These are phyloP conservation scores for Selaginella tamariscina DNA, from an alignment of 75 land plant genomes.

Conservation along the genomic window DNA sequence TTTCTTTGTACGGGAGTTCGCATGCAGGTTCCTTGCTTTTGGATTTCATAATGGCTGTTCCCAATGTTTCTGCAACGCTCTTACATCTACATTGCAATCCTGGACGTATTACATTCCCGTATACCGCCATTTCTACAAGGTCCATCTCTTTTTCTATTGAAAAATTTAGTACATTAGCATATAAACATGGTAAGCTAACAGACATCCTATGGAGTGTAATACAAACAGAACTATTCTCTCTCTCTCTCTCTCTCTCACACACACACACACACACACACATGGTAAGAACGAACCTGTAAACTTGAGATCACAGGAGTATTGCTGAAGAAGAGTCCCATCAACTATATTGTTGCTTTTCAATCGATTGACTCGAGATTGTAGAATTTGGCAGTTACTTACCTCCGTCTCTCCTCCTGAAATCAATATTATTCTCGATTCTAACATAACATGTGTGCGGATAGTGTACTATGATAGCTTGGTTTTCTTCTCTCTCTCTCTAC, in stretches of 20 bases:
- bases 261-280: neutral
- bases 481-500: too few species aligned
- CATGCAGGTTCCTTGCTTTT: slow-evolving; percentile 53
- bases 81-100: slow-evolving; percentile 89
- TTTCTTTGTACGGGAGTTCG: slow-evolving; percentile 56
- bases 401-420: slow-evolving; percentile 73
- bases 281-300: slow-evolving; percentile 49
- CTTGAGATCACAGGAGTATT: slow-evolving; percentile 74
- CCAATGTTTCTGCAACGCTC: slow-evolving; percentile 82
- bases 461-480: too few species aligned
- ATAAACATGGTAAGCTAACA: neutral
- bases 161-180: too few species aligned
- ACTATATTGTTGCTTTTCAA: slow-evolving; percentile 47
- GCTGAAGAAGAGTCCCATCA: slow-evolving; percentile 36
- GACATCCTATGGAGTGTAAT: too few species aligned
- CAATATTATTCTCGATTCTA: too few species aligned
- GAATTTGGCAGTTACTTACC: slow-evolving; percentile 79
- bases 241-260: too few species aligned
- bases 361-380: slow-evolving; percentile 92
- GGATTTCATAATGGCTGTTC: slow-evolving; percentile 27
- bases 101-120: slow-evolving; percentile 88
- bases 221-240: too few species aligned
- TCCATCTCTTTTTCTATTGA: slow-evolving; percentile 84
- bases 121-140: slow-evolving; percentile 96
- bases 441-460: too few species aligned